Evolutionary conservation across 1,284 basidiomycete genomes (phyloP), one percentile per base, ranked within the genome.

Genomic region (Sporisorium scitamineum): DNA sequence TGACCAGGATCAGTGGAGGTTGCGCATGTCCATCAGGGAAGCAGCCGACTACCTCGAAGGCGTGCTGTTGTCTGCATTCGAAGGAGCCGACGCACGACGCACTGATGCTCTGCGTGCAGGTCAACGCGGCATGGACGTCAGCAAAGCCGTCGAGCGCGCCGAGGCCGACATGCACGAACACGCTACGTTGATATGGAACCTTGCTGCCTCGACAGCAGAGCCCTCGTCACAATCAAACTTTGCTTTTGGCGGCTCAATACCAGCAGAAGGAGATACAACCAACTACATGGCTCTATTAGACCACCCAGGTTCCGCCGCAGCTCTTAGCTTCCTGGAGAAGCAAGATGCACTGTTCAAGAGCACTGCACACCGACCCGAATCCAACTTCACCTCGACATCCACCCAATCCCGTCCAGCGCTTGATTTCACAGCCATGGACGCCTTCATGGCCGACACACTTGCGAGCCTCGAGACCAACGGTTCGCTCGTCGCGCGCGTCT

Each of bases 401-500:
- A 34, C 54, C 22, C 41, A 39, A 2, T 44, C 57, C 1, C 73
- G 79, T 10, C 65, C 74, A 14, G 85, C 87, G 26, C 88, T 96
- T 37, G 90, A 93, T 81, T 97, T 99, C 80, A 92, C 92, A 22
- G 90, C 95, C 0, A 97, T 98, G 96, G 94, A 97, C 82, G 89
- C 88, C 16, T 97, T 95, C 86, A 95, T 98, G 87, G 87, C 87
- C 0, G 89, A 89, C 52, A 88, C 95, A 2, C 84, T 95, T 1
- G 86, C 87, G 5, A 88, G 18, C 6, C 88, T 98, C 13, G 84
- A 87, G 4, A 90, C 91, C 44, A 92, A 97, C 75, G 94, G 94
- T 1, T 88, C 90, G 5, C 88, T 92, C 27, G 93, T 95, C 2
- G 90, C 91, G 5, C 88, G 91, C 9, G 91, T 98, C 11, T 99